Conservation (phyloP, 805 yeast genomes). For the Allodekkera sacchari region DNA sequence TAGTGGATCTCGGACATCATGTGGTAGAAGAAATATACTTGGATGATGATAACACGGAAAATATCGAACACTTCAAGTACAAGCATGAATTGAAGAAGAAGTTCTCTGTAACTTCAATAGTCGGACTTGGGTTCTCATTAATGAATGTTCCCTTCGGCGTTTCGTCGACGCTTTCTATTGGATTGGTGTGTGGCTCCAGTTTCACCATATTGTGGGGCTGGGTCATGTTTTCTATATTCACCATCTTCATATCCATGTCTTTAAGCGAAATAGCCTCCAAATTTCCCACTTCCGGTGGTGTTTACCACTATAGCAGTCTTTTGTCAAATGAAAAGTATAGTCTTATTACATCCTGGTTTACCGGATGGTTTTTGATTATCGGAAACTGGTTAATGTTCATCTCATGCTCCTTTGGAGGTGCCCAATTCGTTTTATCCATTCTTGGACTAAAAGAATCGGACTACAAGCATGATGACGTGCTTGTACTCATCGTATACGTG, state of each 20-base stretch:
- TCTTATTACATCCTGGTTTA: conserved; percentile 60
- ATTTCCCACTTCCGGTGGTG: conserved; percentile 69
- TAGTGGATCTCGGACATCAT: conserved; percentile 16
- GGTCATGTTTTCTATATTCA: conserved; percentile 54
- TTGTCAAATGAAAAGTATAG: conserved; percentile 52
- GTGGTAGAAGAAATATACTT: conserved; percentile 24
- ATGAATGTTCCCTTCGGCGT: conserved; percentile 81
- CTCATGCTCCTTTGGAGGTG: conserved; percentile 66
- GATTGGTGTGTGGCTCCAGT: conserved; percentile 69
- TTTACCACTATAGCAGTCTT: conserved; percentile 71
- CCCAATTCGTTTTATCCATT: conserved; percentile 62
- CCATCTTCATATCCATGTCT: conserved; percentile 59
- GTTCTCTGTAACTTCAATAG: conserved; percentile 58
- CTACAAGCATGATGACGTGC: conserved; percentile 46
- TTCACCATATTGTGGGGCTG: conserved; percentile 73
- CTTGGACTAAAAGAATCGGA: conserved; percentile 53
- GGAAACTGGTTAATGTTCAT: conserved; percentile 77
- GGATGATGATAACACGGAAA: conserved; percentile 42
- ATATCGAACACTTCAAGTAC: conserved; percentile 64
- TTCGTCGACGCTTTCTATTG: conserved; percentile 64
- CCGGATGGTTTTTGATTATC: conserved; percentile 66
- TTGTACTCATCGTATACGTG: conserved; percentile 51
- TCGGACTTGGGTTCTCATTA: conserved; percentile 71
- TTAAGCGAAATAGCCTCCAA: conserved; percentile 72
- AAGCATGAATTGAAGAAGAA: conserved; percentile 64